A percentile compares a stretch with the other conserved stretches of the same genome.
These are phyloP conservation scores for Paramarasmius palmivorus DNA, from an alignment of 1,284 basidiomycete genomes.

Conservation along the genomic window DNA sequence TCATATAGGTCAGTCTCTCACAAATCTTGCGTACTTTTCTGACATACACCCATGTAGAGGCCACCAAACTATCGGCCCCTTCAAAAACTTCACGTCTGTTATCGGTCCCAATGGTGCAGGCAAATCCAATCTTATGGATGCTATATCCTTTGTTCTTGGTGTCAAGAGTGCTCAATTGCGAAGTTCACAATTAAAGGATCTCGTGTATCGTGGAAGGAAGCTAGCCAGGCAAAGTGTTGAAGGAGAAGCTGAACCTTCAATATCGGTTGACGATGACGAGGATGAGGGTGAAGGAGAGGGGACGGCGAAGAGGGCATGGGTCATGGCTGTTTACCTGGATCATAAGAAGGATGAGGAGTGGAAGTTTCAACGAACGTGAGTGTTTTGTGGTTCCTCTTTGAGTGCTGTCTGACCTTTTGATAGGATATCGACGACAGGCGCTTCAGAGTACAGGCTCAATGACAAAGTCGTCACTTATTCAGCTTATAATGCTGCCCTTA, in stretches of 20 bases:
- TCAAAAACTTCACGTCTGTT: slow-evolving; percentile 91
- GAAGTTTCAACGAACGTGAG: slow-evolving; percentile 89
- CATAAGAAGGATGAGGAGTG: slow-evolving; percentile 72
- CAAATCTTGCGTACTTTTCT: not conserved
- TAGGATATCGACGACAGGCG: slow-evolving; percentile 85
- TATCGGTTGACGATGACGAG: slow-evolving; percentile 48
- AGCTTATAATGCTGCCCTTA: slow-evolving; percentile 83
- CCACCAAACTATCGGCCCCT: slow-evolving; percentile 87
- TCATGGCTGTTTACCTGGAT: slow-evolving; percentile 89
- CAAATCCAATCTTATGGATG: slow-evolving; percentile 99
- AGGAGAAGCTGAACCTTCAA: slow-evolving; percentile 45
- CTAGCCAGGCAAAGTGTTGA: slow-evolving; percentile 57
- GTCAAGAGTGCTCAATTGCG: slow-evolving; percentile 93
- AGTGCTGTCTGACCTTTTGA: slow-evolving; percentile 9
- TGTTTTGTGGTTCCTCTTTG: slow-evolving; percentile 17
- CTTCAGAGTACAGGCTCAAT: slow-evolving; percentile 89
- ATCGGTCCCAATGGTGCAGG: slow-evolving; percentile 99
- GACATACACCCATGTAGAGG: slow-evolving; percentile 47
- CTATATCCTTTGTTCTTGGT: slow-evolving; percentile 98
- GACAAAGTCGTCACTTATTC: slow-evolving; percentile 77
- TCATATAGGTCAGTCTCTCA: slow-evolving; percentile 67
- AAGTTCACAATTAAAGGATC: slow-evolving; percentile 90
- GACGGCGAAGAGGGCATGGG: slow-evolving; percentile 91
- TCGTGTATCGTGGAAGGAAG: slow-evolving; percentile 90
- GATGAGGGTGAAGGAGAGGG: slow-evolving; percentile 71